These are phyloP conservation scores for Whalleya microplaca DNA, from an alignment of 2,329 filamentous ascomycete genomes.

Conservation along the genomic window DNA sequence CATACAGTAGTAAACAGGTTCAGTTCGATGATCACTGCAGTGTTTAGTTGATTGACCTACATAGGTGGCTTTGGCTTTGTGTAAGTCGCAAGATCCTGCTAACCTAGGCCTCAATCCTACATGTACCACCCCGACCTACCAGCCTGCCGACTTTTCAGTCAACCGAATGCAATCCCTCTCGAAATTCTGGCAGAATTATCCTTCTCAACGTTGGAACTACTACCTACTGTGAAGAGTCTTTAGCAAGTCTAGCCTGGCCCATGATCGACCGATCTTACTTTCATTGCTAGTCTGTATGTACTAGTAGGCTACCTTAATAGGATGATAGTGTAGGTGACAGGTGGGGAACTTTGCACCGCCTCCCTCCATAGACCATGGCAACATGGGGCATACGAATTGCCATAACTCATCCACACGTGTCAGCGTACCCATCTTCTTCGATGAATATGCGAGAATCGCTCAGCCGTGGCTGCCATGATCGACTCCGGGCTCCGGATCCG, in stretches of 20 bases:
- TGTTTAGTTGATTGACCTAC: background rate
- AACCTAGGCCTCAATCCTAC: background rate
- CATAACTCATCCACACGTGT: background rate
- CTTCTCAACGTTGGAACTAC: background rate
- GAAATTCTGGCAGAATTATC: background rate
- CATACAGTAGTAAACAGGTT: background rate
- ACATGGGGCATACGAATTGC: slow-evolving; percentile 29
- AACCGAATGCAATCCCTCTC: background rate
- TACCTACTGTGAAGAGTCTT: background rate
- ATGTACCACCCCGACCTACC: background rate
- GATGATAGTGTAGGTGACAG: slow-evolving; percentile 25
- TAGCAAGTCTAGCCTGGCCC: background rate
- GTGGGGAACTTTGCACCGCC: slow-evolving; percentile 25
- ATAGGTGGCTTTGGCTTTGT: background rate
- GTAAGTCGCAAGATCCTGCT: background rate
- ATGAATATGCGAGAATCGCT: background rate
- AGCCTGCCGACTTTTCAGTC: background rate
- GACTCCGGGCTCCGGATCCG: too few relatives aligned
- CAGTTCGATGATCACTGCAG: background rate
- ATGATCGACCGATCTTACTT: slow-evolving; percentile 31
- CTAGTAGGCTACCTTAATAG: too few relatives aligned
- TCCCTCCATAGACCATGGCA: slow-evolving; percentile 17
- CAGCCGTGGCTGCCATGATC: too few relatives aligned
- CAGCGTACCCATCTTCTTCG: background rate
- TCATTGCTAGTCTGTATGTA: slow-evolving; percentile 11